These are phyloP conservation scores for Hordeum marinum DNA, from an alignment of 176 grass and related monocot species.

Conservation along the genomic window DNA sequence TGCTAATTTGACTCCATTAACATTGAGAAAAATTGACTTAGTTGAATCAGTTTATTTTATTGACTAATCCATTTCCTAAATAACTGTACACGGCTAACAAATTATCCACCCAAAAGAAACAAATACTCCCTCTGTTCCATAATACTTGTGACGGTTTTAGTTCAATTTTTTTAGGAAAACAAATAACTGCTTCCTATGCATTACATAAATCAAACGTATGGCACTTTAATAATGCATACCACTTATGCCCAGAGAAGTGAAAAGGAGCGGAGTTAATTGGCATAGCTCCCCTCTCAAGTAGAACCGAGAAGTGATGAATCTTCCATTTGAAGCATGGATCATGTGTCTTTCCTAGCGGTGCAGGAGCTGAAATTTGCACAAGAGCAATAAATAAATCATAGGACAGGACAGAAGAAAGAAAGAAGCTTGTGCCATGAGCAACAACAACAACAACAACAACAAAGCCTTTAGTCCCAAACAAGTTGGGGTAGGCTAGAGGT, in stretches of 20 bases:
- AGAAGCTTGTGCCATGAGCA: not conserved
- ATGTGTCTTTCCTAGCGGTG: not conserved
- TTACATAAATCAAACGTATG: not conserved
- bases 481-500: too few species aligned
- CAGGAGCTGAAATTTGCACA: constrained; percentile 4
- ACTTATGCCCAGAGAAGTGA: not conserved
- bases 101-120: too few species aligned
- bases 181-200: not conserved
- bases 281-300: not conserved
- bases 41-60: not conserved
- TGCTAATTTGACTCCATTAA: not conserved
- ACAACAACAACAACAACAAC: too few species aligned
- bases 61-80: not conserved
- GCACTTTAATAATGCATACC: not conserved
- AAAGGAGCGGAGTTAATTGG: not conserved
- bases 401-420: not conserved
- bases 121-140: too few species aligned
- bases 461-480: too few species aligned
- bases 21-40: not conserved
- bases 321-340: constrained; percentile 13
- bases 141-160: too few species aligned
- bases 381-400: not conserved
- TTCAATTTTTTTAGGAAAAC: too few species aligned
- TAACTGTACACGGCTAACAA: not conserved
- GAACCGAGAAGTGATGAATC: constrained; percentile 22